phyloP scores from a whole-genome alignment of 352 stramenopile species.

The Pythium aristosporum region DNA sequence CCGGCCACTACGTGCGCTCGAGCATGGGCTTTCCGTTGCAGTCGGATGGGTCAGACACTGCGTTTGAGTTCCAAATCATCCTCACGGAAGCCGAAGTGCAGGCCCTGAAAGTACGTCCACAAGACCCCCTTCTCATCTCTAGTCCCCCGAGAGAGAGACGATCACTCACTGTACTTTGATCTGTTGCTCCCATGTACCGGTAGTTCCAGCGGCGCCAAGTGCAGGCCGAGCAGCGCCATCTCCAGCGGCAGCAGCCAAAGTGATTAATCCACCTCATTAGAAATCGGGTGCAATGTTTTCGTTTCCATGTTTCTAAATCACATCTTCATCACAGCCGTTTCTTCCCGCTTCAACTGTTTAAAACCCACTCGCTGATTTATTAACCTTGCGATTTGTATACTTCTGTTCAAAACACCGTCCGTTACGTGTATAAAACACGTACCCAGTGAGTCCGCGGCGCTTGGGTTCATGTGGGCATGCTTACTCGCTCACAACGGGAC shows the following conservation, averaged over 20 bases:
- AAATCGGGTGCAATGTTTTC: neutral
- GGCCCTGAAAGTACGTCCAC: slow-evolving; percentile 43
- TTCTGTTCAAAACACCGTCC: slow-evolving; percentile 5
- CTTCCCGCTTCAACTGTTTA: neutral
- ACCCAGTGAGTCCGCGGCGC: slow-evolving; percentile 8
- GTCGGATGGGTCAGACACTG: neutral
- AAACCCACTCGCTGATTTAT: neutral
- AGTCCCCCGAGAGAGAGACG: neutral
- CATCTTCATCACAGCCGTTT: slow-evolving; percentile 9
- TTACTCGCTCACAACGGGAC: neutral
- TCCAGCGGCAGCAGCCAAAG: slow-evolving; percentile 36
- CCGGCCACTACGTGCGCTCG: slow-evolving; percentile 52
- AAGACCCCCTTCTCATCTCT: neutral
- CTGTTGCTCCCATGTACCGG: no score
- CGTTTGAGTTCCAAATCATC: slow-evolving; percentile 60
- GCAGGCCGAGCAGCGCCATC: slow-evolving; percentile 56
- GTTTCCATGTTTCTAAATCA: neutral
- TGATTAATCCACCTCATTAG: neutral
- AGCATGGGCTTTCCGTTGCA: slow-evolving; percentile 25
- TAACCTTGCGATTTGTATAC: neutral
- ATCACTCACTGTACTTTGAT: neutral
- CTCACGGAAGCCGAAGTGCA: slow-evolving; percentile 60
- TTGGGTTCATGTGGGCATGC: neutral
- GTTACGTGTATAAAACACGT: slow-evolving; percentile 4
- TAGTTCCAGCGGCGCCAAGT: slow-evolving; percentile 55